Evolutionary conservation across 805 yeast species (phyloP).

Genomic region (Isabelozyma heimii): DNA sequence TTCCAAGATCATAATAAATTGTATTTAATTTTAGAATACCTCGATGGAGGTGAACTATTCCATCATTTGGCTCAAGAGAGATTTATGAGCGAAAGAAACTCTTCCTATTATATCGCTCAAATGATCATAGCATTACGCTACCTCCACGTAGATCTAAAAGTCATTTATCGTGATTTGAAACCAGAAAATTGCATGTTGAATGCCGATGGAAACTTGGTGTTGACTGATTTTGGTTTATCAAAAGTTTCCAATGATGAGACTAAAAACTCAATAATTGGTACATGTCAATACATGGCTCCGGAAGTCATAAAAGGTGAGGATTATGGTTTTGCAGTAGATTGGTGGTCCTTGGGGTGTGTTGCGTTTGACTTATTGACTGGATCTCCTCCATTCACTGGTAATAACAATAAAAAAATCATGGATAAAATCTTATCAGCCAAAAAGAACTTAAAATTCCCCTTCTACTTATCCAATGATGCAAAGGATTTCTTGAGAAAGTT

Average conservation of each 20-base stretch:
- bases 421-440: conserved; percentile 37
- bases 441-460: conserved; percentile 35
- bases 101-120: conserved; percentile 42
- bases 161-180: conserved; percentile 42
- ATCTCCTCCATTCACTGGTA: conserved; percentile 45
- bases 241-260: conserved; percentile 27
- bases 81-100: conserved; percentile 22
- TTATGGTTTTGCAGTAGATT: conserved; percentile 42
- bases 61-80: conserved; percentile 32
- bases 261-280: conserved; percentile 38
- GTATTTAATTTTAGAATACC: conserved; percentile 41
- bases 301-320: conserved; percentile 41
- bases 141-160: conserved; percentile 34
- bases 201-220: conserved; percentile 37
- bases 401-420: conserved; percentile 34
- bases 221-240: conserved; percentile 44
- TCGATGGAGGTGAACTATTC: conserved; percentile 46
- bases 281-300: conserved; percentile 49
- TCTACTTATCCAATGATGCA: conserved; percentile 40
- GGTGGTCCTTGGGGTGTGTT: conserved; percentile 49
- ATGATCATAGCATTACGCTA: conserved; percentile 39
- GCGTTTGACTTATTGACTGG: conserved; percentile 44
- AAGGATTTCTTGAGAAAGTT: conserved; percentile 39
- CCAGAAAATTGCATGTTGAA: conserved; percentile 47
- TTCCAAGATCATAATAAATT: conserved; percentile 44